Evolutionary conservation across 108 stramenopile species (phyloP).

Genomic region (Schizochytrium sp.): DNA sequence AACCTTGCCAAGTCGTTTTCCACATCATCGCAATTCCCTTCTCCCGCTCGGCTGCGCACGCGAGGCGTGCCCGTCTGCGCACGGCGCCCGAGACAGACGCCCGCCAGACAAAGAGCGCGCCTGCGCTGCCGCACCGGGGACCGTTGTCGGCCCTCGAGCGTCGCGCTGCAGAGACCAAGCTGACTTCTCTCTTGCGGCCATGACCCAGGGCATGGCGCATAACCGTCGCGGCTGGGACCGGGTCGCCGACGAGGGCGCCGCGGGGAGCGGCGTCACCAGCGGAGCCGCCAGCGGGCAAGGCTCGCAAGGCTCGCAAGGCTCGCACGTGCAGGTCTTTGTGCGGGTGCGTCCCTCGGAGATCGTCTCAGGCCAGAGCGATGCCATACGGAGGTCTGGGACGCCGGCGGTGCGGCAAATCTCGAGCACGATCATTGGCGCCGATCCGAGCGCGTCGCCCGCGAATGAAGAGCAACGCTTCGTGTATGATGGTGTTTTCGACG

Average conservation of each 20-base stretch:
- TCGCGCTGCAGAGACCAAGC: too few species aligned
- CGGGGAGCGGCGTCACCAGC: not conserved
- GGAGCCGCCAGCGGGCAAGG: not conserved
- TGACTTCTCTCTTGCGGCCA: too few species aligned
- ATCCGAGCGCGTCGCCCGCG: not conserved
- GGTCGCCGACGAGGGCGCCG: too few species aligned
- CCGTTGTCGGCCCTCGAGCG: too few species aligned
- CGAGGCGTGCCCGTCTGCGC: too few species aligned
- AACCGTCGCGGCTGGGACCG: not conserved
- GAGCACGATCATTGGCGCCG: not conserved
- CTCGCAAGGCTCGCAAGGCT: not conserved
- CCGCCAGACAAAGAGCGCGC: too few species aligned
- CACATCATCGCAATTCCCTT: too few species aligned
- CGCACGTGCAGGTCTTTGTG: not conserved
- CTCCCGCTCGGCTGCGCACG: too few species aligned
- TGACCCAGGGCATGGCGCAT: not conserved
- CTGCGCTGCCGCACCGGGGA: too few species aligned
- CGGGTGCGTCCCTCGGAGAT: not conserved
- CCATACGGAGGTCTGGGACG: not conserved
- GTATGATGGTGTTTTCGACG: conserved; percentile 27
- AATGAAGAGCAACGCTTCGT: not conserved
- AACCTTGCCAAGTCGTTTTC: too few species aligned
- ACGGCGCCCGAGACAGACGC: too few species aligned
- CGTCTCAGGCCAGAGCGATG: not conserved
- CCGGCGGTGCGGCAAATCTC: not conserved